Evolutionary conservation across 192 early-diverging fungal genomes (phyloP), one percentile per base, ranked within the genome.

Genomic region (Endogone sp.): DNA sequence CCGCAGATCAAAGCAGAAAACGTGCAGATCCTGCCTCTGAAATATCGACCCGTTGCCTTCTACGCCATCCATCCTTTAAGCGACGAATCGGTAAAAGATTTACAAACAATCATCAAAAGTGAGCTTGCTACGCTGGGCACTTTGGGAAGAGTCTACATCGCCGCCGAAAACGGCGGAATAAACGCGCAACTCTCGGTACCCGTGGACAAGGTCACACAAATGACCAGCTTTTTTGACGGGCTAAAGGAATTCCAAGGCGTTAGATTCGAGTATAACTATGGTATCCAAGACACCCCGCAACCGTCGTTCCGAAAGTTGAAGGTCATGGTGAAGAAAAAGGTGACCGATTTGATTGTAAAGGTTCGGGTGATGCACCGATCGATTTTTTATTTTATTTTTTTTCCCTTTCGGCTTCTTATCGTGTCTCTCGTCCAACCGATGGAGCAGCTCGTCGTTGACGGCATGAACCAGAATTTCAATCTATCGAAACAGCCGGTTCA

Each of bases 141-240:
- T 29, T 80, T 90, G 11, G 91, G 91, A 10, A 81, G 91, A 9
- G 88, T 93, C 23, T 93, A 93, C 73, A 62, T 93, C 23, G 84
- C 85, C 27, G 67, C 81, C 13, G 80, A 89, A 60, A 29, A 49
- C 11, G 74, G 74, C 24, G 91, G 91, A 0, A 88, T 93, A 73
- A 93, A 93, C 68, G 89, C 88, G 11, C 91, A 93, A 79, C 76
- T 91, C n/a, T 85, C 85, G 57, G 81, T 86, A 56, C 90, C 90
- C 55, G 67, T 68, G 8, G 75, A 80, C 21, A 81, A 86, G 30
- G 69, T 86, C 6, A 75, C 65, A 2, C 25, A 29, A 0, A 70
- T 93, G 55, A 89, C 86, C 58, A 26, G 64, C 8, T 88, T 81
- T 77, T 86, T 88, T 30, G 73, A 85, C 64, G 3, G 64, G 2